Evolutionary conservation across 2,329 filamentous ascomycete species (phyloP).

Genomic region (Zymoseptoria passerinii): DNA sequence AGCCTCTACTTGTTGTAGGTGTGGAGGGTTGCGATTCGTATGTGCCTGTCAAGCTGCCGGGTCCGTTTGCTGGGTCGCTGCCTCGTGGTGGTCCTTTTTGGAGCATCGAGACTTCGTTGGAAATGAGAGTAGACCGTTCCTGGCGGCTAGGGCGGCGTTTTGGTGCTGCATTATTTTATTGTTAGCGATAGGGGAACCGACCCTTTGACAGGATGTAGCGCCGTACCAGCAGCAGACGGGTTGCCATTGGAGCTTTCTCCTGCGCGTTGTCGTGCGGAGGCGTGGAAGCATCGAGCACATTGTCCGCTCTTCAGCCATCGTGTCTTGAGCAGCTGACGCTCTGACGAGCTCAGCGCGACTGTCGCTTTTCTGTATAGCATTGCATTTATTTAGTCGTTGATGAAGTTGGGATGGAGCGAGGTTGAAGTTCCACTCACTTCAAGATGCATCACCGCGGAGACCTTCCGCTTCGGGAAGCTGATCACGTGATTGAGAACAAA

Average conservation of each 20-base stretch:
- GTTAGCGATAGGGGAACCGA: background rate
- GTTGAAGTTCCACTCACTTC: background rate
- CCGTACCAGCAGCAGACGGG: background rate
- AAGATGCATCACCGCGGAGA: background rate
- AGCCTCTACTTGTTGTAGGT: conserved; percentile 11
- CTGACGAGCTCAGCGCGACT: conserved; percentile 12
- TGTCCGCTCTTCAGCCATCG: conserved; percentile 12
- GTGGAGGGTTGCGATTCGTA: conserved; percentile 9
- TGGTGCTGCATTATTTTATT: background rate
- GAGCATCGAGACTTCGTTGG: conserved; percentile 20
- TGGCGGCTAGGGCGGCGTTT: conserved; percentile 5
- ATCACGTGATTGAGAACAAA: too few species aligned
- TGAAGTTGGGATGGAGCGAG: background rate
- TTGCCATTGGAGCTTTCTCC: conserved; percentile 11
- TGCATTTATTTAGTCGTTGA: background rate
- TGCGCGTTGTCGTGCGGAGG: conserved; percentile 7
- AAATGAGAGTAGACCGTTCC: conserved; percentile 19
- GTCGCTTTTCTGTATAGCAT: conserved; percentile 13
- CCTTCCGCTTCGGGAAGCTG: background rate
- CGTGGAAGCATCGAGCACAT: conserved; percentile 18
- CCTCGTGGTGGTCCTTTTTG: conserved; percentile 15
- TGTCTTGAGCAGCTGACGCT: conserved; percentile 12
- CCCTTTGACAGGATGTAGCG: background rate
- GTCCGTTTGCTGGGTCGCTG: conserved; percentile 4
- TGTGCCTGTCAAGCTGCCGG: conserved; percentile 10